phyloP scores from a whole-genome alignment of 805 yeast genomes.

The Suhomyces vadensis region DNA sequence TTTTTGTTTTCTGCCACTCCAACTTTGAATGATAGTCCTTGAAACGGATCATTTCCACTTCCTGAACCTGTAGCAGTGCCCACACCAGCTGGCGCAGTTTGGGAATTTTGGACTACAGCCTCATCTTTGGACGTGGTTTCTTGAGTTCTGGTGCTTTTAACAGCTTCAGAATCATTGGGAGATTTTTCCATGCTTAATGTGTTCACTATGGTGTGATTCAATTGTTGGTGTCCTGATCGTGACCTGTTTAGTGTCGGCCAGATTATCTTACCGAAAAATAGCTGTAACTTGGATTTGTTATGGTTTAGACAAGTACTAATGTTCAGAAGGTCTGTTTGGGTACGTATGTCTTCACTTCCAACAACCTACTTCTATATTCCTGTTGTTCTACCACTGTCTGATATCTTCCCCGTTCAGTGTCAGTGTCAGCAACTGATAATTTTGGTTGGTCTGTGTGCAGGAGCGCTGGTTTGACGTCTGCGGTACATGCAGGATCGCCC shows the following conservation, averaged over 20 bases:
- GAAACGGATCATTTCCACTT: slow-evolving; percentile 42
- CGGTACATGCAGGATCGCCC: neutral
- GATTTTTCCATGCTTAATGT: too few relatives aligned
- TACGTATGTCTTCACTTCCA: too few relatives aligned
- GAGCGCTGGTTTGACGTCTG: neutral
- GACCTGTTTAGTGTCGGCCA: too few relatives aligned
- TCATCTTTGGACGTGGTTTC: neutral
- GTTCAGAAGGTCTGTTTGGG: too few relatives aligned
- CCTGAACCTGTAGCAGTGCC: slow-evolving; percentile 2
- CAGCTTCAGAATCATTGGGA: too few relatives aligned
- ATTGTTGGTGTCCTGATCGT: too few relatives aligned
- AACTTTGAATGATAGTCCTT: slow-evolving; percentile 69
- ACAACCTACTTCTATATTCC: too few relatives aligned
- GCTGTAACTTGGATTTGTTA: too few relatives aligned
- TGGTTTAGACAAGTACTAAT: too few relatives aligned
- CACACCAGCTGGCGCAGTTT: neutral
- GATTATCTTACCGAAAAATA: too few relatives aligned
- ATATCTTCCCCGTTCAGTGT: neutral
- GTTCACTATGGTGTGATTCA: too few relatives aligned
- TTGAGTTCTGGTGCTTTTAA: too few relatives aligned
- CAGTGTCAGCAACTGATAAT: neutral
- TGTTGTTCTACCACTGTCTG: neutral
- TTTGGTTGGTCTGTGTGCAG: neutral
- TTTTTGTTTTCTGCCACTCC: slow-evolving; percentile 94
- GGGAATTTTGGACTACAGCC: neutral